Conservation (phyloP, 192 early-diverging fungal genomes). For the Diversispora eburnea region DNA sequence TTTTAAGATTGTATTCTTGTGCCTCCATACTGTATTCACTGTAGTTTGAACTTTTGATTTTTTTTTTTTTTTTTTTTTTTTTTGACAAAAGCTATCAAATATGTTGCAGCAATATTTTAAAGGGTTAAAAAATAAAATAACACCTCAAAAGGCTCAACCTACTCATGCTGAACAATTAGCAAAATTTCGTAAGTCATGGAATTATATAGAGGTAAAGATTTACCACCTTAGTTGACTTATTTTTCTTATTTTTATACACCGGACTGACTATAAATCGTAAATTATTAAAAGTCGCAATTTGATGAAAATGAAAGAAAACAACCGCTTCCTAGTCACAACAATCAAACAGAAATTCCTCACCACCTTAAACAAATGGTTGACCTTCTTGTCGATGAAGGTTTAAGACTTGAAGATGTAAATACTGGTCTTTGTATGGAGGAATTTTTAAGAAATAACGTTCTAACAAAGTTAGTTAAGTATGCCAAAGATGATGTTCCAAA, state of each 20-base stretch:
- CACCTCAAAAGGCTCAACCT: constrained; percentile 56
- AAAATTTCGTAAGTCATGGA: constrained; percentile 73
- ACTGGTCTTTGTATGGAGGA: constrained; percentile 88
- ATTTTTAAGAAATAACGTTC: constrained; percentile 77
- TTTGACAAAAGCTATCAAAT: too few species aligned
- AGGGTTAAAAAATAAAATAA: constrained; percentile 62
- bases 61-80: too few species aligned
- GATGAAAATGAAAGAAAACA: constrained; percentile 36
- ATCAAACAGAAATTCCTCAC: constrained; percentile 72
- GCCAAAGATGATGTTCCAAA: constrained; percentile 74
- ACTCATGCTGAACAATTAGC: constrained; percentile 59
- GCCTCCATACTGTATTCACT: too few species aligned
- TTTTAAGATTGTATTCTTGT: too few species aligned
- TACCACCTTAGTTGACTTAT: background rate
- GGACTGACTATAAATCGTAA: background rate
- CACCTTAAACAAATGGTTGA: constrained; percentile 81
- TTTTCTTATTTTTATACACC: background rate
- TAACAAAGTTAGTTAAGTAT: constrained; percentile 75
- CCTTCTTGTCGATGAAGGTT: constrained; percentile 84
- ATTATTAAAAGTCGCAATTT: constrained; percentile 6
- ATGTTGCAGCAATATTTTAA: constrained; percentile 45
- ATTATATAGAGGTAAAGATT: constrained; percentile 52
- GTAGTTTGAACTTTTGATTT: too few species aligned
- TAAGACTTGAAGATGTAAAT: constrained; percentile 63
- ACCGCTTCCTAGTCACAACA: constrained; percentile 45